Evolutionary conservation across 768 basidiomycete species (phyloP).

Genomic region (Kwoniella heveanensis): DNA sequence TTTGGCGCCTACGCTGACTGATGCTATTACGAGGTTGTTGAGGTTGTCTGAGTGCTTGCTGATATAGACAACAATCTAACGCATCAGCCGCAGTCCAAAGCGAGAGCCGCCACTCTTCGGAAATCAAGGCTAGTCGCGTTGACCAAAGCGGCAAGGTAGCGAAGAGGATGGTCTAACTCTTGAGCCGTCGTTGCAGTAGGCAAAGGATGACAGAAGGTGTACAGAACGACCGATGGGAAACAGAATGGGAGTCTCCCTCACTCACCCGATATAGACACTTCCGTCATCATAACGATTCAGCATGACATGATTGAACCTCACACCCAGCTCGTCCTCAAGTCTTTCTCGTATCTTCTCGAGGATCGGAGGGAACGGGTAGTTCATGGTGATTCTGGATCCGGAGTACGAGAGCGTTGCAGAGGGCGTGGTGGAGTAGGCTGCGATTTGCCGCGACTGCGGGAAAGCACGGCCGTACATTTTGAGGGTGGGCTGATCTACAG

Average conservation of each 20-base stretch:
- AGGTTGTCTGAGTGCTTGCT: constrained; percentile 52
- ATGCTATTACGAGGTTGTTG: constrained; percentile 59
- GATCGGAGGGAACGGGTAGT: constrained; percentile 55
- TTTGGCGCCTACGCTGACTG: constrained; percentile 57
- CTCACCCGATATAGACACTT: constrained; percentile 55
- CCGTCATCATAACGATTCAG: constrained; percentile 59
- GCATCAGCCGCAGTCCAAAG: no score
- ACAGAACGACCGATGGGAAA: no score
- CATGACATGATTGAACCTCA: constrained; percentile 59
- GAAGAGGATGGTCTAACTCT: no score
- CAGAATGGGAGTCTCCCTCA: no score
- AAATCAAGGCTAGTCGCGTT: no score
- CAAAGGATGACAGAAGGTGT: background rate
- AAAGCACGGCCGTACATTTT: constrained; percentile 58
- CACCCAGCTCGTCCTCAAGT: constrained; percentile 53
- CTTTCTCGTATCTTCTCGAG: constrained; percentile 51
- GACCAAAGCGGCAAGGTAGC: no score
- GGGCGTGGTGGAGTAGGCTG: constrained; percentile 56
- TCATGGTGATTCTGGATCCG: constrained; percentile 56
- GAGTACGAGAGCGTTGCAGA: constrained; percentile 56
- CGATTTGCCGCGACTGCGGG: constrained; percentile 57
- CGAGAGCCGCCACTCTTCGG: no score
- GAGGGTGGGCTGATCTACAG: constrained; percentile 57
- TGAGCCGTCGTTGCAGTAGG: constrained; percentile 34
- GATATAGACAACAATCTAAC: background rate